phyloP scores from a whole-genome alignment of 2,329 filamentous ascomycete genomes.

The Neofusicoccum cordaticola region DNA sequence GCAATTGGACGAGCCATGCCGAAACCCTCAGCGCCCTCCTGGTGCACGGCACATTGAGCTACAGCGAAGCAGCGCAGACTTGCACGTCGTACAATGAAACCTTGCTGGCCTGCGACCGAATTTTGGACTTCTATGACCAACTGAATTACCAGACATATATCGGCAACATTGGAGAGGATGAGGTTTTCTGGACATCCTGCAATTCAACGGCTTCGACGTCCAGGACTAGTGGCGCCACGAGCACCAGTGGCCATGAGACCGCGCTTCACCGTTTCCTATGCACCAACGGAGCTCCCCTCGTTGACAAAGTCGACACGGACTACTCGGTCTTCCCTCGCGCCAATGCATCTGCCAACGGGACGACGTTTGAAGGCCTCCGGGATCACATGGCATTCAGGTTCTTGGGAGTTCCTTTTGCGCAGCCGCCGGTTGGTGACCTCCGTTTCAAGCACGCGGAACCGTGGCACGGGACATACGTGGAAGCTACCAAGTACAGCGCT shows the following conservation, averaged over 20 bases:
- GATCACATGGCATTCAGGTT: constrained; percentile 11
- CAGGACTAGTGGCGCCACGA: neutral
- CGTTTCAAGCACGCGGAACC: constrained; percentile 4
- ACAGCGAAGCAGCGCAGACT: neutral
- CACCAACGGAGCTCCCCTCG: neutral
- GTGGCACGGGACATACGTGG: constrained; percentile 30
- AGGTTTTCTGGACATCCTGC: neutral
- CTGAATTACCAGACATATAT: neutral
- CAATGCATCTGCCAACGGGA: neutral
- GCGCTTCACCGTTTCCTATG: neutral
- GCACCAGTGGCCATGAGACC: neutral
- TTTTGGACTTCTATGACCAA: neutral
- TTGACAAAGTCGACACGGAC: neutral
- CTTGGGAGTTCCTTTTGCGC: constrained; percentile 15
- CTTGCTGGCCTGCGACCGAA: neutral
- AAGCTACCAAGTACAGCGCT: constrained; percentile 41
- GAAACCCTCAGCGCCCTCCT: neutral
- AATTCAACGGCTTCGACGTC: neutral
- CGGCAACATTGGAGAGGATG: neutral
- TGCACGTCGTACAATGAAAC: neutral
- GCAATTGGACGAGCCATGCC: constrained; percentile 11
- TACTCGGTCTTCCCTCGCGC: neutral
- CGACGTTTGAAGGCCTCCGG: neutral
- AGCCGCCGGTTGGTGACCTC: constrained; percentile 1
- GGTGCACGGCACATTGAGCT: neutral